Evolutionary conservation across 306 rosid genomes (phyloP).

Genomic region (Quercus suber): DNA sequence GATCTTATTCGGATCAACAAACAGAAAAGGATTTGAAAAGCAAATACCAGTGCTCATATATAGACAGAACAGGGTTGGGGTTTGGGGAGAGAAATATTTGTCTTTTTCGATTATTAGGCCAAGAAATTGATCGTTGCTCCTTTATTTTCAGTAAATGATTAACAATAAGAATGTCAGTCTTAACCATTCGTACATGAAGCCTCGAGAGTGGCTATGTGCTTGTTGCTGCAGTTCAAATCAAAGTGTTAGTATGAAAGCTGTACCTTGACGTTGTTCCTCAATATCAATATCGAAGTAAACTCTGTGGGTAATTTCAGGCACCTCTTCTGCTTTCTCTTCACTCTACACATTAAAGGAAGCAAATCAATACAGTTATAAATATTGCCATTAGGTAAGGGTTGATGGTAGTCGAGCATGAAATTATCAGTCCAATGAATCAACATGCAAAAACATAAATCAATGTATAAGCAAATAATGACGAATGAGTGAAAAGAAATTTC

Average conservation of each 20-base stretch:
- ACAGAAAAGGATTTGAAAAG: too few species aligned
- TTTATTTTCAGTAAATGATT: not conserved
- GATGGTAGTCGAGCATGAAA: not conserved
- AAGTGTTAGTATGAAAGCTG: not conserved
- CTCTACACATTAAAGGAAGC: conserved; percentile 33
- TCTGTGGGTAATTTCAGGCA: conserved; percentile 75
- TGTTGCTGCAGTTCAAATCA: not conserved
- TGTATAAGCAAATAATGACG: not conserved
- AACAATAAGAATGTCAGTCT: not conserved
- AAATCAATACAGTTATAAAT: not conserved
- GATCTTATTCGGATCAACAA: too few species aligned
- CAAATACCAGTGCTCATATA: too few species aligned
- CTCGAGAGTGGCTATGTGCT: not conserved
- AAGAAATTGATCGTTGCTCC: not conserved
- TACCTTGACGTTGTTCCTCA: conserved; percentile 69
- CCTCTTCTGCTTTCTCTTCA: conserved; percentile 57
- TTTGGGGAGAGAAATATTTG: not conserved
- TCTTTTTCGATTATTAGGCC: too few species aligned
- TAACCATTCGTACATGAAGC: not conserved
- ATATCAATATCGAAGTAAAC: conserved; percentile 79
- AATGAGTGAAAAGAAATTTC: not conserved
- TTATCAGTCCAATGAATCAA: not conserved
- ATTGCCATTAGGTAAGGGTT: not conserved
- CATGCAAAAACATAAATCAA: not conserved
- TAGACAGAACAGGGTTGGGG: not conserved